Conservation (phyloP, 371 early-diverging fungal species). For the Ordospora pajunii region DNA sequence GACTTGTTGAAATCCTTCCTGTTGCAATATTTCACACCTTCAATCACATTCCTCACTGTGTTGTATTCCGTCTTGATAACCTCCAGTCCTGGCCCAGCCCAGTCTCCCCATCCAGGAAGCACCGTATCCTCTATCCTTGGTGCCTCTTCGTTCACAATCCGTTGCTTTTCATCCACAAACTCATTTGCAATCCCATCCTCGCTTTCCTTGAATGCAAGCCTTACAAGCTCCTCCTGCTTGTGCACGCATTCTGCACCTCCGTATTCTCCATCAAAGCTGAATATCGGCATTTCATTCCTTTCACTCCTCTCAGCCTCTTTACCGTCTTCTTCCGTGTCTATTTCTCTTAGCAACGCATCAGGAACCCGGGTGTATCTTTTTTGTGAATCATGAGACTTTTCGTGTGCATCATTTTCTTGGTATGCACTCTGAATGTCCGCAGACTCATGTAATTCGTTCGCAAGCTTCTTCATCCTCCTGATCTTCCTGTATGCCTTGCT, state of each 20-base stretch:
- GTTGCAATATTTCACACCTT: conserved; percentile 51
- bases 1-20: conserved; percentile 57
- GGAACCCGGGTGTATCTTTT: not conserved
- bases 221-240: conserved; percentile 31
- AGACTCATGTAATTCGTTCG: not conserved
- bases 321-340: conserved; percentile 27
- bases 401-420: not conserved
- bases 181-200: conserved; percentile 35
- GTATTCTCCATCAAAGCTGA: conserved; percentile 13
- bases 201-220: conserved; percentile 29
- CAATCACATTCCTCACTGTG: conserved; percentile 33
- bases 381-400: not conserved
- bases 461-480: conserved; percentile 17
- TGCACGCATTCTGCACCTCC: not conserved
- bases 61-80: conserved; percentile 43
- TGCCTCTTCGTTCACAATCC: conserved; percentile 34
- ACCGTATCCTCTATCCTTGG: conserved; percentile 49
- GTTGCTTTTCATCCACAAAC: conserved; percentile 54
- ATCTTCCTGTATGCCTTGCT: conserved; percentile 55
- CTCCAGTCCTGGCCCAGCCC: conserved; percentile 56
- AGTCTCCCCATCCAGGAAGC: conserved; percentile 58
- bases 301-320: not conserved
- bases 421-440: not conserved
- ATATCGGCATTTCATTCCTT: not conserved
- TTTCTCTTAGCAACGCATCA: not conserved